Evolutionary conservation across 1,284 basidiomycete species (phyloP).

Genomic region (Tranzscheliella williamsii): DNA sequence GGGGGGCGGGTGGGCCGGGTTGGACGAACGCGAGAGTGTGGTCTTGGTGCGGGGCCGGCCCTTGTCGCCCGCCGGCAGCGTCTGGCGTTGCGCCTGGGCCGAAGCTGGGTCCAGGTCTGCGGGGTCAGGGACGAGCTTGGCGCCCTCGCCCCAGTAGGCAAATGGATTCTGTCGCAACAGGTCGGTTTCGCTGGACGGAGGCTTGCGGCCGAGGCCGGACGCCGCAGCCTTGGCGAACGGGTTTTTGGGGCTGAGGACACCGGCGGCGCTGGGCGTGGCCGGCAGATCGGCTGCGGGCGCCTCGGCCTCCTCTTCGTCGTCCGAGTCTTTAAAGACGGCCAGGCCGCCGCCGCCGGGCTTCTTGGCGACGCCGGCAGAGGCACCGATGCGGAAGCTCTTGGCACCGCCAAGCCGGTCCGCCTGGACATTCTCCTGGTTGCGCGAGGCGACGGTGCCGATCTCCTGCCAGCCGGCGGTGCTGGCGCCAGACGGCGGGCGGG

Average conservation of each 20-base stretch:
- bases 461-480: slow-evolving; percentile 38
- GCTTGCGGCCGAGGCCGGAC: slow-evolving; percentile 19
- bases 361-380: slow-evolving; percentile 31
- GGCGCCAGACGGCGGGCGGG: background rate
- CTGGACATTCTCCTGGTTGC: slow-evolving; percentile 49
- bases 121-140: slow-evolving; percentile 25
- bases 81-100: slow-evolving; percentile 2
- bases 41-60: slow-evolving; percentile 29
- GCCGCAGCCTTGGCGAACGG: slow-evolving; percentile 6
- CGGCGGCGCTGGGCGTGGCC: slow-evolving; percentile 24
- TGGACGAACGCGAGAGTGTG: slow-evolving; percentile 21
- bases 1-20: too few species aligned
- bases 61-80: slow-evolving; percentile 1
- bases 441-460: slow-evolving; percentile 30
- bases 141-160: slow-evolving; percentile 44
- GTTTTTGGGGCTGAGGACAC: slow-evolving; percentile 39
- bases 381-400: slow-evolving; percentile 31
- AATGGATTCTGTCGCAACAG: slow-evolving; percentile 51
- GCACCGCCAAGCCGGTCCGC: slow-evolving; percentile 19
- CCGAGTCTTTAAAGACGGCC: slow-evolving; percentile 59
- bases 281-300: background rate
- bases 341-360: slow-evolving; percentile 32
- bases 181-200: slow-evolving; percentile 43
- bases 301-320: slow-evolving; percentile 36
- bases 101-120: slow-evolving; percentile 8